Conservation (phyloP, 306 rosid genomes). For the Boehmeria nivea region DNA sequence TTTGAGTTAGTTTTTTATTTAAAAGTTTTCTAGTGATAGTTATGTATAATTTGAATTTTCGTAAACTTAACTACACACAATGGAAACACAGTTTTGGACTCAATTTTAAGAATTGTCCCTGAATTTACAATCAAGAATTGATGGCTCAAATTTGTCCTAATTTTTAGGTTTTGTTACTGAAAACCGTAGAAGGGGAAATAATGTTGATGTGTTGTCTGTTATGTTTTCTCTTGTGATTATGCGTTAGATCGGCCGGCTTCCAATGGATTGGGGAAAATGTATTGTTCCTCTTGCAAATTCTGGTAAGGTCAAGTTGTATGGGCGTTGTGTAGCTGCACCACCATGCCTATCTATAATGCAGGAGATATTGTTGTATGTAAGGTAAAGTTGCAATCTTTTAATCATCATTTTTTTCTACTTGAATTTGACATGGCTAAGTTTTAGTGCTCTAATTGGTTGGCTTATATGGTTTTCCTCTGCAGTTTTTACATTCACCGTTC, state of each 20-base stretch:
- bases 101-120: no score
- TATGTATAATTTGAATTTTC: no score
- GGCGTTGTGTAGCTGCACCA: constrained; percentile 64
- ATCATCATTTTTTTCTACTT: neutral
- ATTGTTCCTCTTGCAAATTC: constrained; percentile 56
- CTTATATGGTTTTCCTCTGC: constrained; percentile 1
- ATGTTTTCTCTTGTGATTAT: neutral
- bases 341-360: constrained; percentile 55
- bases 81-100: no score
- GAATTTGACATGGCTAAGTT: neutral
- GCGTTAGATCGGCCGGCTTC: constrained; percentile 87
- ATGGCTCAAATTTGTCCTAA: no score
- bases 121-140: no score
- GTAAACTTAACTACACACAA: no score
- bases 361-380: constrained; percentile 53
- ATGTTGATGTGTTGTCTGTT: no score
- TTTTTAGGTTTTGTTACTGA: no score
- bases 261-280: constrained; percentile 78
- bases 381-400: constrained; percentile 30
- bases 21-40: no score
- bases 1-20: no score
- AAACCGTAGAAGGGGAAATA: no score
- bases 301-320: constrained; percentile 48
- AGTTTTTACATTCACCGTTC: constrained; percentile 63
- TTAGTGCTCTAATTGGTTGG: no score